Percentiles rank a stretch among this genome's conserved stretches.
Evolutionary conservation across 169 alveolate species (phyloP).

Genomic region (Eimeria tenella): DNA sequence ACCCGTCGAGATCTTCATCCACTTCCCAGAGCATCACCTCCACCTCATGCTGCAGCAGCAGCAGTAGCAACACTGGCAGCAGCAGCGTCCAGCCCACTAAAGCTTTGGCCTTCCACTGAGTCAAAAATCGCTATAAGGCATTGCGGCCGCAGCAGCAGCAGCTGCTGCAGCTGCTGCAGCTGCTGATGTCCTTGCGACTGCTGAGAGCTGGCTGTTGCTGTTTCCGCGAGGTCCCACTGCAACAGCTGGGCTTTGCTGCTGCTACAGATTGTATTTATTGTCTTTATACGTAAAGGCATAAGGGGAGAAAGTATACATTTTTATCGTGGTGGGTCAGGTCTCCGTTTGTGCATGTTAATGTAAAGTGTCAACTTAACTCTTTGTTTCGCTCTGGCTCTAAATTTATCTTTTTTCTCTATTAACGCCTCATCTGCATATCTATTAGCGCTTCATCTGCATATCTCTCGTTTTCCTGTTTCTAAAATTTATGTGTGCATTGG

Average conservation of each 20-base stretch:
- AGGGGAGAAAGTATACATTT: too few species aligned
- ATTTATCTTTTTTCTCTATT: too few species aligned
- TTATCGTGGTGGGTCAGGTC: too few species aligned
- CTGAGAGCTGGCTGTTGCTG: not conserved
- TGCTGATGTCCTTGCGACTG: not conserved
- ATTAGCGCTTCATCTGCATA: too few species aligned
- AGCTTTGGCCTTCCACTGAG: too few species aligned
- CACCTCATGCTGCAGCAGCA: conserved; percentile 83
- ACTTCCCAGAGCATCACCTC: conserved; percentile 94
- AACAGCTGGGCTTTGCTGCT: not conserved
- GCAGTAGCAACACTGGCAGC: conserved; percentile 11
- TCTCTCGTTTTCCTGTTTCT: too few species aligned
- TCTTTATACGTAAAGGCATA: too few species aligned
- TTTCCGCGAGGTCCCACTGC: not conserved
- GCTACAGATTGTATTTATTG: not conserved
- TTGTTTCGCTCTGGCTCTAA: too few species aligned
- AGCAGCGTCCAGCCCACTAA: not conserved
- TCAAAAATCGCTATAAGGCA: not conserved
- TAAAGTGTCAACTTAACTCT: too few species aligned
- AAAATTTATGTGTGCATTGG: too few species aligned
- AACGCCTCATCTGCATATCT: too few species aligned
- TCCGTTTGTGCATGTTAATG: too few species aligned
- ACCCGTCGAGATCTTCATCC: conserved; percentile 93
- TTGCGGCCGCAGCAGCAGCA: not conserved
- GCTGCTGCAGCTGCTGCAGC: conserved; percentile 37